These are phyloP conservation scores for Russula earlei DNA, from an alignment of 768 basidiomycete genomes.

Conservation along the genomic window DNA sequence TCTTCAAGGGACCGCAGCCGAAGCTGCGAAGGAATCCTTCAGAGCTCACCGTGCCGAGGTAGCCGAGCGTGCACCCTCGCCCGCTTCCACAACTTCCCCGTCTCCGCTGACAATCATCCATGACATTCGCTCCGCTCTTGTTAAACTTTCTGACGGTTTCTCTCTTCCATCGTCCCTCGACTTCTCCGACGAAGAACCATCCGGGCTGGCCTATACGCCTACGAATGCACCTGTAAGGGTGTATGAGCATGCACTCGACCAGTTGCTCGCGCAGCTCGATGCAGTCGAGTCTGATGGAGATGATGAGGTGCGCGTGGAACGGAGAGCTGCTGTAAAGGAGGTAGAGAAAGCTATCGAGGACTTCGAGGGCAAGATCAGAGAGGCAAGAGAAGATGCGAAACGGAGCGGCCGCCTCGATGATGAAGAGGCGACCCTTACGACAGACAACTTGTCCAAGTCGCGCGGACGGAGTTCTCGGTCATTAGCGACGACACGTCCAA, in stretches of 20 bases:
- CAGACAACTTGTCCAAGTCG: neutral
- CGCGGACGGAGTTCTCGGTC: neutral
- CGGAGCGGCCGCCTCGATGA: neutral
- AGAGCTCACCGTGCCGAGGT: slow-evolving; percentile 12
- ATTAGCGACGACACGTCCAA: too few species aligned
- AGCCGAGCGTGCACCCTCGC: neutral
- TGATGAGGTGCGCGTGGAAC: slow-evolving; percentile 37
- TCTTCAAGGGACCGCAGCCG: slow-evolving; percentile 10
- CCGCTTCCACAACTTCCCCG: neutral
- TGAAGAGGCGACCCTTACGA: neutral
- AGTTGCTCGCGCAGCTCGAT: slow-evolving; percentile 58
- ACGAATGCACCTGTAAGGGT: slow-evolving; percentile 51
- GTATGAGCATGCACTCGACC: slow-evolving; percentile 53
- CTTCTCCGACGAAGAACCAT: slow-evolving; percentile 3
- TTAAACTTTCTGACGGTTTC: slow-evolving; percentile 4
- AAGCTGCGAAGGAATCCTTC: slow-evolving; percentile 7
- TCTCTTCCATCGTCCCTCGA: slow-evolving; percentile 10
- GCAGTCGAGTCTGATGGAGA: slow-evolving; percentile 58
- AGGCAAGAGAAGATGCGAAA: neutral
- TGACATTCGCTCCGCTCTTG: slow-evolving; percentile 2
- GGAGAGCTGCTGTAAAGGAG: slow-evolving; percentile 43
- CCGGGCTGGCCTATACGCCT: slow-evolving; percentile 48
- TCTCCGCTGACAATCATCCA: neutral
- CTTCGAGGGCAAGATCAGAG: slow-evolving; percentile 31
- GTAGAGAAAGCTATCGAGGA: slow-evolving; percentile 53